phyloP scores from a whole-genome alignment of 2,329 filamentous ascomycete genomes.

The Dactylellina haptotyla region DNA sequence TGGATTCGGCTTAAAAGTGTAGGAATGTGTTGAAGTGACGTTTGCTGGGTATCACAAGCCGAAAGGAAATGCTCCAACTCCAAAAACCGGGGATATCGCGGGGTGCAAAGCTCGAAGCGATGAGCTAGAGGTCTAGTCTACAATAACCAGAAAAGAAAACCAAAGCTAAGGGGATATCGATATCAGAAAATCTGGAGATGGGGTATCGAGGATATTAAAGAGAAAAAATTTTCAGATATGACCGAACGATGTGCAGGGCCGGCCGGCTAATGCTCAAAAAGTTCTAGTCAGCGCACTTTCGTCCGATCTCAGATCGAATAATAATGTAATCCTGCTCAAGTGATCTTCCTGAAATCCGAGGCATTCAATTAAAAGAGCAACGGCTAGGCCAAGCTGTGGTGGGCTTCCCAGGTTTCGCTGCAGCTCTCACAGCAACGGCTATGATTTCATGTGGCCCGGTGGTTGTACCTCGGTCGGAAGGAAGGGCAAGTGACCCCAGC shows the following conservation, averaged over 20 bases:
- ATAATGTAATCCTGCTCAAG: background rate
- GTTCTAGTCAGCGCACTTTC: constrained; percentile 17
- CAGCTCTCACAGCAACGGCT: constrained; percentile 5
- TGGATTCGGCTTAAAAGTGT: constrained; percentile 32
- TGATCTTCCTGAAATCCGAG: constrained; percentile 49
- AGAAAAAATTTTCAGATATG: constrained; percentile 4
- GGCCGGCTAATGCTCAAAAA: constrained; percentile 32
- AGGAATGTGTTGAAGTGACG: constrained; percentile 40
- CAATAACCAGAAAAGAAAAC: no score
- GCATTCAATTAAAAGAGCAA: constrained; percentile 3
- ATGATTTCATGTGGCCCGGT: constrained; percentile 54
- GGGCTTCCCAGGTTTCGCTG: constrained; percentile 4
- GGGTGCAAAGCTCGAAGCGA: constrained; percentile 5
- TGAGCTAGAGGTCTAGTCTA: background rate
- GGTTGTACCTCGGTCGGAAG: constrained; percentile 54
- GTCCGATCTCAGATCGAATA: constrained; percentile 42
- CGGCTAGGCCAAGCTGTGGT: background rate
- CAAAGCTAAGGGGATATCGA: constrained; percentile 22
- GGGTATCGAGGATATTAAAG: constrained; percentile 32
- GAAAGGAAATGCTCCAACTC: constrained; percentile 2
- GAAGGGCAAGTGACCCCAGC: constrained; percentile 10
- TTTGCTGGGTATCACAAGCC: constrained; percentile 43
- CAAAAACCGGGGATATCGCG: constrained; percentile 13
- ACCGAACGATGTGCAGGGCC: background rate
- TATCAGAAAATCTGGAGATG: constrained; percentile 13